Base-by-base conservation (phyloP, 208 protist genomes). In the Wallacemonas sp. region DNA sequence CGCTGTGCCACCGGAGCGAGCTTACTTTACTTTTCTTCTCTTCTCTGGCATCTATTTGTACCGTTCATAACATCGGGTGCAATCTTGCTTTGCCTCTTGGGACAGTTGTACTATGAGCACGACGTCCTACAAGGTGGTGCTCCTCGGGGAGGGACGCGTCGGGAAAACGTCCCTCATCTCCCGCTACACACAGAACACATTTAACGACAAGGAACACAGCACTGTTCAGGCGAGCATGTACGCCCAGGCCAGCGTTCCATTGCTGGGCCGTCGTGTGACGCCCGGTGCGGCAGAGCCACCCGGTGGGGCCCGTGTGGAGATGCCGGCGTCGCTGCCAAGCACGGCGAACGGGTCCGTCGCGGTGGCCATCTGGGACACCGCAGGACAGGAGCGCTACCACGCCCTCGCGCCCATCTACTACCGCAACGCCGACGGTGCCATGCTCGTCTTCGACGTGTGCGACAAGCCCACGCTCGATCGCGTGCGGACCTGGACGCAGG, bases 381-480 rank as follows among this genome's bases (percentile, higher is more conserved):
- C 85, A 2, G 85, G 90, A 14, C 85, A 96, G 70, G 90, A 94
- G 30, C 74, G 88, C 39, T 95, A 90, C 61, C 86, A 93, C 64
- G 85, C 88, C 16, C 74, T 96, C 27, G 83, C 76, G 11, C 89
- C 88, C 4, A 92, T 96, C 64, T 96, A 95, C 68, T 95, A 95
- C 71, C 83, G 87, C 48, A 84, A 92, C 63, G 81, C 85, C 0
- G 67, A 88, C 34, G 89, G 85, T 14, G 97, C 96, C 21, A 62
- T 98, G 24, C 80, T 99, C 0, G 96, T 99, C 14, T 99, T 98
- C 69, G 98, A 99, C 71, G 83, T 98, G 44, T 98, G 94, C 39
- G 97, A 98, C 68, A 80, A 78, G 19, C 88, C 97, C 65, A 96
- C 93, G 8, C 96, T 98, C 48, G 73, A 83, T 4, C 94, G 88